Base-by-base conservation (phyloP, 345 rosid species). In the Salix arbutifolia region DNA sequence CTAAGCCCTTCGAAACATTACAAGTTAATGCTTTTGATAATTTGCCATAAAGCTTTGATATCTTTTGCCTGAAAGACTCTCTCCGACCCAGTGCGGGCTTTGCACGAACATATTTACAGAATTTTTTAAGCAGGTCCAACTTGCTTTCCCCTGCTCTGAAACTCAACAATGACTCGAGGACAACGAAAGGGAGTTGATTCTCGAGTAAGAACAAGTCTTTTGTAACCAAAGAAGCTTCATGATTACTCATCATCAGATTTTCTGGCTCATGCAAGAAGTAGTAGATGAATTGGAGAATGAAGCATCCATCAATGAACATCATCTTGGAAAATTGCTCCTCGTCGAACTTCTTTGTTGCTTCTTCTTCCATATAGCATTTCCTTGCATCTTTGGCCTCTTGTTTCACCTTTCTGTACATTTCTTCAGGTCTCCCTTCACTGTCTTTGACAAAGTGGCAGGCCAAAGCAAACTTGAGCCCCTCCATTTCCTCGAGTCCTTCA, bases 181-280 rank as follows among this genome's bases (percentile, higher is more conserved):
- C 31, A 0, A 6, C 11, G 16, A 31, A 85, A 28, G 85, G 87
- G n/a, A 79, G 30, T 38, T 85, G 80, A 18, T 82, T 82, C 61
- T 84, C 85, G 0, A 81, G 70, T 76, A 81, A 70, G 56, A 84
- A 69, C 66, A 84, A 19, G 44, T 84, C 87, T 16, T 50, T 62
- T 21, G 3, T 53, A 0, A 31, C 33, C 4, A 46, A 76, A 19
- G 60, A 67, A 19, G 67, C 77, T 8, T 26, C 26, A 13, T 23
- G 25, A 25, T 69, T 42, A 18, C 12, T 38, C 31, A 72, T 65
- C 6, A 46, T 48, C 12, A 78, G 8, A 0, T n/a, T 1, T 3
- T 1, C 26, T 6, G 5, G 0, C 33, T 4, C 5, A 0, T 0
- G 9, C 18, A 9, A 31, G 28, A 3, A 12, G 33, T 3, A 50